These are phyloP conservation scores for Pythium insidiosum DNA, from an alignment of 352 stramenopile genomes.

Conservation along the genomic window DNA sequence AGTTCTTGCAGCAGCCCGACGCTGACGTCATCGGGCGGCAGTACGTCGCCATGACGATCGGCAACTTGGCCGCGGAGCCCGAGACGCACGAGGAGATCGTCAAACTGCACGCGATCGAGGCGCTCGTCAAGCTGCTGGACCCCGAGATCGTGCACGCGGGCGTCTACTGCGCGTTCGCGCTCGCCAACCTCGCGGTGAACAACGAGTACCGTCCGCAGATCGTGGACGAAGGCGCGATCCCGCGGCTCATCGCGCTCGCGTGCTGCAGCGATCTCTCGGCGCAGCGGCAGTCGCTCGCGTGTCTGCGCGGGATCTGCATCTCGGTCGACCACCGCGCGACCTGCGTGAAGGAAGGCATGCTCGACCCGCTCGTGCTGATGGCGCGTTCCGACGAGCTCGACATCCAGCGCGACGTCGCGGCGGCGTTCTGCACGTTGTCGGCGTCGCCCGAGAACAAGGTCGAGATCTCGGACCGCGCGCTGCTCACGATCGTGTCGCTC, in stretches of 20 bases:
- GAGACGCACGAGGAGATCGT: slow-evolving; percentile 95
- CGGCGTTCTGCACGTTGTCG: slow-evolving; percentile 92
- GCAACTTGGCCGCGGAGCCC: slow-evolving; percentile 92
- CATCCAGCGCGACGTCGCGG: slow-evolving; percentile 89
- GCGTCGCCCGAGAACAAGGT: slow-evolving; percentile 95
- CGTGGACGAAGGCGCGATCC: slow-evolving; percentile 90
- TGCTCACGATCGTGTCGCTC: slow-evolving; percentile 94
- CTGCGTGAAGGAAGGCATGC: slow-evolving; percentile 91
- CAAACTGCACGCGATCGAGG: slow-evolving; percentile 81
- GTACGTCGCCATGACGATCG: slow-evolving; percentile 94
- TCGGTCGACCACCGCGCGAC: slow-evolving; percentile 80
- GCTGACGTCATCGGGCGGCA: slow-evolving; percentile 90
- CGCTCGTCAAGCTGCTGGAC: slow-evolving; percentile 90
- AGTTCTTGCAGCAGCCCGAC: slow-evolving; percentile 86
- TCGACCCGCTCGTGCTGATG: slow-evolving; percentile 95
- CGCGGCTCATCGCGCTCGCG: slow-evolving; percentile 90
- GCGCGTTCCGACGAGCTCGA: slow-evolving; percentile 88
- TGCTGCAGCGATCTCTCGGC: slow-evolving; percentile 92
- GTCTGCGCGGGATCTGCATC: slow-evolving; percentile 91
- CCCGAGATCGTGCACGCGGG: slow-evolving; percentile 78
- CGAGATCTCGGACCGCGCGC: slow-evolving; percentile 89
- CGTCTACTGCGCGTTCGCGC: slow-evolving; percentile 90
- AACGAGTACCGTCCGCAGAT: slow-evolving; percentile 89
- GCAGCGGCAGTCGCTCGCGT: slow-evolving; percentile 89
- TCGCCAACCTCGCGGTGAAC: slow-evolving; percentile 94